A percentile compares a stretch with the other conserved stretches of the same genome.
Conservation (phyloP, 192 early-diverging fungal genomes). For the Phlyctochytrium bullatum region DNA sequence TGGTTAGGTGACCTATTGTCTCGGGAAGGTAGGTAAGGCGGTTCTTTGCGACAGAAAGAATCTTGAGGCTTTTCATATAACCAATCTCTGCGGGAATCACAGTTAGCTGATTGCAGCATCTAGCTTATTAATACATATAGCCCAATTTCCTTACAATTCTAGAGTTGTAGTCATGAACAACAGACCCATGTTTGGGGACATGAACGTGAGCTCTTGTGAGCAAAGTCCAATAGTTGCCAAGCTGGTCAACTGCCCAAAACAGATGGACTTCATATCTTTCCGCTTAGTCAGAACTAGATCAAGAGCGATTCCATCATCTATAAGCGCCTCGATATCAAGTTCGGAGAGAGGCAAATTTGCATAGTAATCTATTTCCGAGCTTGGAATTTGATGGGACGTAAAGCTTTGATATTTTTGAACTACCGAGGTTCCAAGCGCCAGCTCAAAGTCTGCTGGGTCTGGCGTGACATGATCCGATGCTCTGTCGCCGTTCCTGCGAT, state of each 20-base stretch:
- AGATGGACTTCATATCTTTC: constrained; percentile 12
- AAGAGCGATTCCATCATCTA: not conserved
- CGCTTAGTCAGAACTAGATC: not conserved
- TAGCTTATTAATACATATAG: constrained; percentile 28
- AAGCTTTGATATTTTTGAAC: too few species aligned
- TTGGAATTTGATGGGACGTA: too few species aligned
- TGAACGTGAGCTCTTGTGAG: constrained; percentile 49
- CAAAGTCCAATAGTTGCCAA: constrained; percentile 57
- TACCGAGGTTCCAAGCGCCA: not conserved
- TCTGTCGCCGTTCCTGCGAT: too few species aligned
- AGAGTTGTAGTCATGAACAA: constrained; percentile 59
- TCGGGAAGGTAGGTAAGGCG: constrained; percentile 63
- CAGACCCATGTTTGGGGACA: constrained; percentile 72
- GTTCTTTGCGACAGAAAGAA: constrained; percentile 67
- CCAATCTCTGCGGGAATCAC: constrained; percentile 73
- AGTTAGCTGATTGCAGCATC: constrained; percentile 73
- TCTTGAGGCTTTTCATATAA: constrained; percentile 63
- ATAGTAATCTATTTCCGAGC: not conserved
- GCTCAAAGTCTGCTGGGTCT: too few species aligned
- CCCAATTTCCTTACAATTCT: constrained; percentile 59
- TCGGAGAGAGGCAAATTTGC: not conserved
- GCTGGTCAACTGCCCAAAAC: constrained; percentile 31
- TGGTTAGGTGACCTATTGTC: constrained; percentile 63
- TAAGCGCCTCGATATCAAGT: not conserved
- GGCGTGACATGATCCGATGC: too few species aligned